Conservation (phyloP, 2,329 filamentous ascomycete genomes). For the Cercospora sp. region DNA sequence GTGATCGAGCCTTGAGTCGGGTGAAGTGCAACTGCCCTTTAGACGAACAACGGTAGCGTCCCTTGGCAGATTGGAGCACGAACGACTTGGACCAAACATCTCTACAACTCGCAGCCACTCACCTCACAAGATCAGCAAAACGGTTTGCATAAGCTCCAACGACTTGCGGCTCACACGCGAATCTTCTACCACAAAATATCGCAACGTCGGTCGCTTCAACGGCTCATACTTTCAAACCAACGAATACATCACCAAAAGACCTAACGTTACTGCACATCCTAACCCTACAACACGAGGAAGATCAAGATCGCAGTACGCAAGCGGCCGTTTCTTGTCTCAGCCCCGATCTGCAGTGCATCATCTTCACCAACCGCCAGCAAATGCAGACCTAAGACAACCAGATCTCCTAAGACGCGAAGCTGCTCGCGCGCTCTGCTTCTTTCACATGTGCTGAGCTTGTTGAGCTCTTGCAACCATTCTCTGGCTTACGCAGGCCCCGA, state of each 20-base stretch:
- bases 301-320: not conserved
- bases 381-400: not conserved
- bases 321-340: not conserved
- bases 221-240: not conserved
- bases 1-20: not conserved
- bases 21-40: not conserved
- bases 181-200: not conserved
- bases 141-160: not conserved
- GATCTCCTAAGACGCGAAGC: not conserved
- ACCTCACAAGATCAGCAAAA: not conserved
- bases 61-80: not conserved
- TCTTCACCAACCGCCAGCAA: not conserved
- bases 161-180: not conserved
- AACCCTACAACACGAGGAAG: not conserved
- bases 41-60: constrained; percentile 2
- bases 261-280: not conserved
- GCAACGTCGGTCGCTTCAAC: not conserved
- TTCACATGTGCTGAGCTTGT: not conserved
- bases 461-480: not conserved
- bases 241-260: not conserved
- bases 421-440: not conserved
- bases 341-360: not conserved
- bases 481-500: not conserved
- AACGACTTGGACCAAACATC: not conserved
- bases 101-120: not conserved